phyloP scores from a whole-genome alignment of 208 protist genomes.

The Leishmania tarentolae region DNA sequence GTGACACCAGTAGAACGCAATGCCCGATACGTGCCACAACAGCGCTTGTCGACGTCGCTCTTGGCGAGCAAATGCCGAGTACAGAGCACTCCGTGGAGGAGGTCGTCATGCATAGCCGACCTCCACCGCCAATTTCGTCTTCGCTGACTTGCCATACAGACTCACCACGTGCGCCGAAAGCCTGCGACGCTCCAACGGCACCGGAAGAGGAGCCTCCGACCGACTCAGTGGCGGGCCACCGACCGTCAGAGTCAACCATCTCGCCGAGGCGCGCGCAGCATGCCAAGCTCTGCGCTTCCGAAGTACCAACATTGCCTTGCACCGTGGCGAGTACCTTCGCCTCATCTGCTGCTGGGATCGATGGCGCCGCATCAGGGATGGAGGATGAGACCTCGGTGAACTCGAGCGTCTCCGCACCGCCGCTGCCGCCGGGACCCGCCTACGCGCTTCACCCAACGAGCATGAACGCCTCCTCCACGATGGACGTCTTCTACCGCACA shows the following conservation, averaged over 20 bases:
- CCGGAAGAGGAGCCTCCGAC: neutral
- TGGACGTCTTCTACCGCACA: constrained; percentile 28
- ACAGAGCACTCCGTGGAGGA: neutral
- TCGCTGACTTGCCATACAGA: neutral
- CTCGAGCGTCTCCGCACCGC: constrained; percentile 29
- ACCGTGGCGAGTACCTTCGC: neutral
- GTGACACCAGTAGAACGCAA: neutral
- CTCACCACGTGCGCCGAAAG: neutral
- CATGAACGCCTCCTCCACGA: constrained; percentile 20
- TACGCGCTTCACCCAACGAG: constrained; percentile 20
- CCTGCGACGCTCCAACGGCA: neutral
- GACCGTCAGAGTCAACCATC: neutral
- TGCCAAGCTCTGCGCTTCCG: neutral
- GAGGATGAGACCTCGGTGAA: constrained; percentile 8
- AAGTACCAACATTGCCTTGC: neutral
- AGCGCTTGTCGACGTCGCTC: neutral
- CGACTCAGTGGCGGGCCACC: neutral
- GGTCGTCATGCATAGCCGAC: neutral
- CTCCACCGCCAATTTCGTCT: neutral
- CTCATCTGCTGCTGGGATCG: constrained; percentile 1
- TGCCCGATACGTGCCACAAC: neutral
- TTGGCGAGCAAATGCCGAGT: neutral
- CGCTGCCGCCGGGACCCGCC: constrained; percentile 25
- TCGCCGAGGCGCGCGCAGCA: neutral
- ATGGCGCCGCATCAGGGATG: constrained; percentile 3